Base-by-base conservation (phyloP, 2,329 filamentous ascomycete species). In the Thielaviopsis musarum region DNA sequence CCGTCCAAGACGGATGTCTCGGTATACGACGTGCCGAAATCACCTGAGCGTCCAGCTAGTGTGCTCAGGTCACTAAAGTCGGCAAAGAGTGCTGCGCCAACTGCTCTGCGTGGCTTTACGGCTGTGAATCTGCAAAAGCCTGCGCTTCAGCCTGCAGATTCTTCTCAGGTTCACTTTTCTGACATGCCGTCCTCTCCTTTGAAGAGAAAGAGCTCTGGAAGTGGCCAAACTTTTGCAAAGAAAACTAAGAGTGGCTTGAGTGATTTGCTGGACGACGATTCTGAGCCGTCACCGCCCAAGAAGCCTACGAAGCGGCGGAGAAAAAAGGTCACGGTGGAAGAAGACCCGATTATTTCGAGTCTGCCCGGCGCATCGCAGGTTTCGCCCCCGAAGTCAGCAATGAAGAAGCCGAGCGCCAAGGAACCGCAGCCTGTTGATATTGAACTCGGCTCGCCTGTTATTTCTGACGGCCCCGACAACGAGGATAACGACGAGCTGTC, bases 11-110 rank as follows among this genome's bases (percentile, higher is more conserved):
- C 22, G 19, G 45, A 49, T 17, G 21, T 17, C 3, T 62, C 57
- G 2, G 51, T 62, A 13, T 62, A 62, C 41, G 60, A 62, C 51
- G 60, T 62, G 5, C 60, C 60, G n/a, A 34, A 57, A 17, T 59
- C 57, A 10, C 57, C 57, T 15, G 28, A 45, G 22, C 30, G 13
- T 45, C 51, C 51, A 2, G 49, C 57, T 3, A 30, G 19, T 34
- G 52, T 51, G 17, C 28, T 13, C 45, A 26, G 22, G 15, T 1
- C 26, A 15, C n/a, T 12, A 7, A 49, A 38, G 22, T 24, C 52
- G 9, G 21, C 22, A 28, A 21, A 28, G 5, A 38, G 4, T 5
- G 21, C 26, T 5, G 28, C 48, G 24, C 3, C 30, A 17, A 54
- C 57, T n/a, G 34, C 52, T 19, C 12, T 13, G 7, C 38, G 26